These are phyloP conservation scores for Yamagishiella unicocca DNA, from an alignment of 139 green algal genomes.

Conservation along the genomic window DNA sequence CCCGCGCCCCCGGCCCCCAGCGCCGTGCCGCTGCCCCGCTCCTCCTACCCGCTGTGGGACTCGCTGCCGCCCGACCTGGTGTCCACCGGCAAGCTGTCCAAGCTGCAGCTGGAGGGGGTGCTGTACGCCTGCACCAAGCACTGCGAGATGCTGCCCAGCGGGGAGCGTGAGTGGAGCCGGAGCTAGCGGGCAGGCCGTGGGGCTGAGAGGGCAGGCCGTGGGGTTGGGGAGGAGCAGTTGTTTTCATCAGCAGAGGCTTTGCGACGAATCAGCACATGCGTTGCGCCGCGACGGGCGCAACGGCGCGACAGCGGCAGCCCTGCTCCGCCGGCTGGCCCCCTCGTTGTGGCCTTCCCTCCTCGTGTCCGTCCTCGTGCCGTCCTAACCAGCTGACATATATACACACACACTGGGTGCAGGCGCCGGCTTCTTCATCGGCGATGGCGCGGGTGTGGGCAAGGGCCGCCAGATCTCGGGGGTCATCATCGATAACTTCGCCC, in stretches of 20 bases:
- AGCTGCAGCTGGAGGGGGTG: constrained; percentile 91
- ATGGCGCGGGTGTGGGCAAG: constrained; percentile 91
- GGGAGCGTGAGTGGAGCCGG: constrained; percentile 67
- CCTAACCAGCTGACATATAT: too few species aligned
- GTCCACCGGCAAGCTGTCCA: constrained; percentile 76
- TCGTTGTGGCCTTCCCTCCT: too few species aligned
- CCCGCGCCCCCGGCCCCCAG: constrained; percentile 55
- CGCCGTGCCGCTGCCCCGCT: constrained; percentile 78
- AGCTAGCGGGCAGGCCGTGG: too few species aligned
- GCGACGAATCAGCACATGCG: neutral
- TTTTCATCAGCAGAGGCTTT: constrained; percentile 68
- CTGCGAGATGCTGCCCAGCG: constrained; percentile 78
- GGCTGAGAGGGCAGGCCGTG: neutral
- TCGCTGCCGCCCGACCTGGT: constrained; percentile 68
- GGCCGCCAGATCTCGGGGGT: constrained; percentile 83
- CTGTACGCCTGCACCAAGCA: constrained; percentile 88
- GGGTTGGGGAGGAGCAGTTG: constrained; percentile 62
- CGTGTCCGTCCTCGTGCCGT: too few species aligned
- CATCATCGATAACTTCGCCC: constrained; percentile 89
- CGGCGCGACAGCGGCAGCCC: too few species aligned
- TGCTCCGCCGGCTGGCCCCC: too few species aligned
- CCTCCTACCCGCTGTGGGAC: constrained; percentile 81
- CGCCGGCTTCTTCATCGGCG: constrained; percentile 86
- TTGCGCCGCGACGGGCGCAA: neutral
- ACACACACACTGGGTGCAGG: too few species aligned